Conservation (phyloP, 257 asterid species). For the Solanum lignicaule region DNA sequence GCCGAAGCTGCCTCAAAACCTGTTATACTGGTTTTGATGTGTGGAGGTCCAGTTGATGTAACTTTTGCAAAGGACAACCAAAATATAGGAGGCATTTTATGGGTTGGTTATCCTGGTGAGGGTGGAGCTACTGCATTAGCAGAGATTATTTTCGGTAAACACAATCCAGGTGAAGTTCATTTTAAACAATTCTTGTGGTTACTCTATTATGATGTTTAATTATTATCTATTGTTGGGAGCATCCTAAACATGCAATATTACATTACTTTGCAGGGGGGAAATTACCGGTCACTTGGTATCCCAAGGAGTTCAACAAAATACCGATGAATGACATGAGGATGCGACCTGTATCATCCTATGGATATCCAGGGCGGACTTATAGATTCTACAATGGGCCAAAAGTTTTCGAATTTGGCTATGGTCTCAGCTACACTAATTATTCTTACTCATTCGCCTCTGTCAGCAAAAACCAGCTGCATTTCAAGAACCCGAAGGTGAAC, state of each 20-base stretch:
- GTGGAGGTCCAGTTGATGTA: slow-evolving; percentile 66
- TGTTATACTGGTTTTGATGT: slow-evolving; percentile 33
- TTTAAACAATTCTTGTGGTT: background rate
- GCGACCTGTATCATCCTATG: slow-evolving; percentile 45
- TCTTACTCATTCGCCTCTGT: slow-evolving; percentile 28
- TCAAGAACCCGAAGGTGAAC: background rate
- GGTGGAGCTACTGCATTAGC: slow-evolving; percentile 59
- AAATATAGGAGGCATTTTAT: slow-evolving; percentile 38
- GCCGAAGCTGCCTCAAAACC: slow-evolving; percentile 39
- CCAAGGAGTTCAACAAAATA: slow-evolving; percentile 34
- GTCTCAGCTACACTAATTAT: slow-evolving; percentile 56
- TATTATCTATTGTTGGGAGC: background rate
- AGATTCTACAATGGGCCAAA: slow-evolving; percentile 51
- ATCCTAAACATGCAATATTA: background rate
- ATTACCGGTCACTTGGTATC: slow-evolving; percentile 72
- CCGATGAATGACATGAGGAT: slow-evolving; percentile 73
- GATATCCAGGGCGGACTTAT: slow-evolving; percentile 68
- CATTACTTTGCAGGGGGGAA: slow-evolving; percentile 38
- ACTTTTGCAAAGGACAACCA: slow-evolving; percentile 43
- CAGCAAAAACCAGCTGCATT: slow-evolving; percentile 12
- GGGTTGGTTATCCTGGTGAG: slow-evolving; percentile 57
- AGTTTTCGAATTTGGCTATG: slow-evolving; percentile 54
- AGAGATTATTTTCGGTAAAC: slow-evolving; percentile 40
- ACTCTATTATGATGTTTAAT: background rate
- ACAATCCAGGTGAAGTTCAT: slow-evolving; percentile 43